These are phyloP conservation scores for Phytopythium kandeliae DNA, from an alignment of 352 stramenopile species.

Conservation along the genomic window DNA sequence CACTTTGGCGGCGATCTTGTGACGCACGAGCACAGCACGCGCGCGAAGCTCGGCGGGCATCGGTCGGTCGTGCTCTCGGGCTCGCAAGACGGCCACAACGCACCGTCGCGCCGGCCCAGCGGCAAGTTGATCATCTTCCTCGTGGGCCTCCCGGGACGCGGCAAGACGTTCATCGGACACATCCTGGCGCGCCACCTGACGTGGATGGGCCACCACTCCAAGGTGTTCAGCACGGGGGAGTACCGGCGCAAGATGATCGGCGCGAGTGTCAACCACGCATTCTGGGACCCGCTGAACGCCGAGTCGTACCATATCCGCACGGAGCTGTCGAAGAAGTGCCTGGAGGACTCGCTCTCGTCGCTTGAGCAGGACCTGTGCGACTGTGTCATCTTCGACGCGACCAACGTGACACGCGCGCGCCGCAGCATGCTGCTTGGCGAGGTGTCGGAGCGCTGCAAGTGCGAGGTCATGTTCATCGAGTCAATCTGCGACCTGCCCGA, in stretches of 20 bases:
- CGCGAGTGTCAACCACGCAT: conserved; percentile 66
- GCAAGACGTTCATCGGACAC: conserved; percentile 86
- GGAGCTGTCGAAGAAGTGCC: conserved; percentile 61
- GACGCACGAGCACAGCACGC: conserved; percentile 70
- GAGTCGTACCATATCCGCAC: conserved; percentile 61
- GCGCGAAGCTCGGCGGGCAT: conserved; percentile 63
- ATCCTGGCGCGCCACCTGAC: conserved; percentile 77
- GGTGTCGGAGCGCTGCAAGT: conserved; percentile 60
- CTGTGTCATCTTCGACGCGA: conserved; percentile 80
- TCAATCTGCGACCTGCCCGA: conserved; percentile 68
- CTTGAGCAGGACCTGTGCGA: conserved; percentile 66
- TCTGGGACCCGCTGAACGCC: conserved; percentile 78
- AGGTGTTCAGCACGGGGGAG: conserved; percentile 80
- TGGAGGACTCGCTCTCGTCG: conserved; percentile 64
- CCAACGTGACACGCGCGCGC: conserved; percentile 73
- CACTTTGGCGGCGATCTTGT: conserved; percentile 83
- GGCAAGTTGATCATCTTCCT: conserved; percentile 83
- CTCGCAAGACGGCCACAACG: conserved; percentile 21
- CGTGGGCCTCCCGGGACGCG: conserved; percentile 64
- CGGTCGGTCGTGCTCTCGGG: conserved; percentile 53
- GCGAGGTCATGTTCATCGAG: conserved; percentile 82
- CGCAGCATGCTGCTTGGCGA: conserved; percentile 51
- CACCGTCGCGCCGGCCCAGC: conserved; percentile 29
- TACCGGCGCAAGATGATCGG: conserved; percentile 69
- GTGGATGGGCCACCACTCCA: conserved; percentile 81